A percentile compares a stretch with the other conserved stretches of the same genome.
phyloP scores from a whole-genome alignment of 768 basidiomycete genomes.

The Podaxis pistillaris region DNA sequence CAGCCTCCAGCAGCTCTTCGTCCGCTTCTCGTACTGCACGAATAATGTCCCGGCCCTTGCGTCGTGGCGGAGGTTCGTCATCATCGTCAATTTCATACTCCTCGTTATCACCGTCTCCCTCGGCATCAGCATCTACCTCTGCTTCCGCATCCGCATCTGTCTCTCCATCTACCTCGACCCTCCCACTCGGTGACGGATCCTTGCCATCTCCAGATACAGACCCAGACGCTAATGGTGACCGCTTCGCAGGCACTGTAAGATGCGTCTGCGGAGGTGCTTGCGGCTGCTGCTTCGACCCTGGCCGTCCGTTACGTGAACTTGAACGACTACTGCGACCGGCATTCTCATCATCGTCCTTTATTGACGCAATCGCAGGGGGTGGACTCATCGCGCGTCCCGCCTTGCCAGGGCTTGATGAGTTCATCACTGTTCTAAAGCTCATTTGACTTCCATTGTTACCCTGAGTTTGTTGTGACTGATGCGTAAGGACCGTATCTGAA shows the following conservation, averaged over 20 bases:
- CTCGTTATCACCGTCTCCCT: conserved; percentile 29
- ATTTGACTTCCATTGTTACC: conserved; percentile 10
- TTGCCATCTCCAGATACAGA: conserved; percentile 20
- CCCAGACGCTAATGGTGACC: conserved; percentile 8
- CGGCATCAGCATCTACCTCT: conserved; percentile 25
- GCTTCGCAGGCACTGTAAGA: background rate
- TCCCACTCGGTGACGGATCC: conserved; percentile 25
- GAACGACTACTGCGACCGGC: conserved; percentile 3
- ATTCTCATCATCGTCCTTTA: conserved; percentile 11
- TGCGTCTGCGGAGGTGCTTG: background rate
- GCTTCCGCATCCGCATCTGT: conserved; percentile 32
- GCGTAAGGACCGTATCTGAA: conserved; percentile 15
- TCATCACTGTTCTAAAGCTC: conserved; percentile 8
- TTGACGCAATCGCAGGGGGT: conserved; percentile 10
- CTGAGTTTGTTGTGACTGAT: background rate
- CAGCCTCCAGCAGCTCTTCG: conserved; percentile 19
- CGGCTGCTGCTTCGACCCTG: background rate
- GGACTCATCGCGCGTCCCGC: conserved; percentile 9
- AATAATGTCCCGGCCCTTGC: conserved; percentile 1
- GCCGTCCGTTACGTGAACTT: conserved; percentile 9
- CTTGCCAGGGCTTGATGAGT: conserved; percentile 1
- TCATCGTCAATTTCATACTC: conserved; percentile 23
- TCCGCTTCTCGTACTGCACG: conserved; percentile 22
- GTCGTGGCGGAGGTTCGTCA: conserved; percentile 14
- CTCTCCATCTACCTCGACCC: conserved; percentile 21